Percentiles rank a stretch among this genome's conserved stretches.
Evolutionary conservation across 768 basidiomycete genomes (phyloP).

Genomic region (Cubamyces lactineus): DNA sequence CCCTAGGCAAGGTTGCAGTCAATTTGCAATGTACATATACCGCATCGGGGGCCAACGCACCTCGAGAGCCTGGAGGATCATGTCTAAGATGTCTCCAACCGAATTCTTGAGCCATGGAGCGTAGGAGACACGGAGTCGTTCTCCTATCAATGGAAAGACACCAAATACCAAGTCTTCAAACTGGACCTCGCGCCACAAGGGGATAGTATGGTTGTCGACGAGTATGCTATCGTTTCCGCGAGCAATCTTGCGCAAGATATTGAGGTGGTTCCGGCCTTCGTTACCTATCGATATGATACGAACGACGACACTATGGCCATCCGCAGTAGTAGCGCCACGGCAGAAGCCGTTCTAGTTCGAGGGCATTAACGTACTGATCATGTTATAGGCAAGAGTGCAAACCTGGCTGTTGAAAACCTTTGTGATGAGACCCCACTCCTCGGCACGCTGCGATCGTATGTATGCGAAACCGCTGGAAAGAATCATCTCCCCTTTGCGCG

Average conservation of each 20-base stretch:
- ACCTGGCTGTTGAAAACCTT: not conserved
- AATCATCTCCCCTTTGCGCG: not conserved
- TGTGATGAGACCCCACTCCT: not conserved
- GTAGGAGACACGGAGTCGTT: no score
- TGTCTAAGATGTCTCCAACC: not conserved
- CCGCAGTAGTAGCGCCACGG: not conserved
- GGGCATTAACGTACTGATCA: not conserved
- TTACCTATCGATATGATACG: not conserved
- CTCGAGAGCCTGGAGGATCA: not conserved
- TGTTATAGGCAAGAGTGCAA: not conserved
- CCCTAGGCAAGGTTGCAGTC: no score
- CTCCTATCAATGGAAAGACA: not conserved
- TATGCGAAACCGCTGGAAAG: not conserved
- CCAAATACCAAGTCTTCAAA: not conserved
- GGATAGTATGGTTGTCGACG: constrained; percentile 34
- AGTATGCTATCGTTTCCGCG: constrained; percentile 18
- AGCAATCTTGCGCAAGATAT: constrained; percentile 31
- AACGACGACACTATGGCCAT: not conserved
- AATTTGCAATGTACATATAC: no score
- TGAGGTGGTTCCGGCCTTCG: constrained; percentile 15
- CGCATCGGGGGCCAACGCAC: not conserved
- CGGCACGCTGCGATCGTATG: not conserved
- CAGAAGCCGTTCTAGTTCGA: not conserved
- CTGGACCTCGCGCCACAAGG: constrained; percentile 20
- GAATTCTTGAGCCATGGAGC: not conserved